These are phyloP conservation scores for Gymnopilus junonius DNA, from an alignment of 768 basidiomycete genomes.

Conservation along the genomic window DNA sequence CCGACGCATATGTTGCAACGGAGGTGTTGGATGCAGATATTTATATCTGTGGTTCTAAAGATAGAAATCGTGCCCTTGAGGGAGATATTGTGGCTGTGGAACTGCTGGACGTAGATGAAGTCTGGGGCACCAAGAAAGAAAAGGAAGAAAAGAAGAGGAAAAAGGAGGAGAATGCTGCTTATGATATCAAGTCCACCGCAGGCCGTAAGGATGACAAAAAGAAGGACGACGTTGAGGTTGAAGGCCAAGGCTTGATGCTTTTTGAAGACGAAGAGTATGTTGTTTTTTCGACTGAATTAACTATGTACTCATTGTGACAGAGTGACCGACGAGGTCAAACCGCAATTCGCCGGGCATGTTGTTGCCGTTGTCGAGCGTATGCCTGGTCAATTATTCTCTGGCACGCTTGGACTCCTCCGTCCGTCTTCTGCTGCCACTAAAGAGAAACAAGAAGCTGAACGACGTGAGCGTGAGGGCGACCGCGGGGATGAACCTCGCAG, in stretches of 20 bases:
- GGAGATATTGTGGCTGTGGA: slow-evolving; percentile 99
- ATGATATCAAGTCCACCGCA: slow-evolving; percentile 75
- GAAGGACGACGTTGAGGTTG: slow-evolving; percentile 99
- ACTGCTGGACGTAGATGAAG: slow-evolving; percentile 96
- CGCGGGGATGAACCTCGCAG: slow-evolving; percentile 83
- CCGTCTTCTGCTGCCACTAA: slow-evolving; percentile 98
- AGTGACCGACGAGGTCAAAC: slow-evolving; percentile 97
- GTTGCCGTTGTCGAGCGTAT: slow-evolving; percentile 99
- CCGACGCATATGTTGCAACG: slow-evolving; percentile 98
- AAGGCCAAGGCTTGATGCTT: slow-evolving; percentile 95
- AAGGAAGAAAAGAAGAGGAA: slow-evolving; percentile 99
- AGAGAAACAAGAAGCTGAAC: slow-evolving; percentile 98
- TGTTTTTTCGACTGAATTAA: background rate
- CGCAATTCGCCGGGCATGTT: slow-evolving; percentile 98
- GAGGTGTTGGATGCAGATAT: slow-evolving; percentile 99
- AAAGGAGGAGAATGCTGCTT: slow-evolving; percentile 98
- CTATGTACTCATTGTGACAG: slow-evolving; percentile 38
- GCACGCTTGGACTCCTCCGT: slow-evolving; percentile 91
- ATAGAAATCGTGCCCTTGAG: slow-evolving; percentile 96
- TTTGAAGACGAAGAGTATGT: slow-evolving; percentile 96
- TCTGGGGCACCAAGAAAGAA: slow-evolving; percentile 99
- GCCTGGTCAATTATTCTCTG: slow-evolving; percentile 98
- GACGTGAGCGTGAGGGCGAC: slow-evolving; percentile 96
- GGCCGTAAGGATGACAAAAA: slow-evolving; percentile 98
- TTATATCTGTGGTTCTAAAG: slow-evolving; percentile 98